phyloP scores from a whole-genome alignment of 2,329 filamentous ascomycete genomes.

The Nemania sp. region DNA sequence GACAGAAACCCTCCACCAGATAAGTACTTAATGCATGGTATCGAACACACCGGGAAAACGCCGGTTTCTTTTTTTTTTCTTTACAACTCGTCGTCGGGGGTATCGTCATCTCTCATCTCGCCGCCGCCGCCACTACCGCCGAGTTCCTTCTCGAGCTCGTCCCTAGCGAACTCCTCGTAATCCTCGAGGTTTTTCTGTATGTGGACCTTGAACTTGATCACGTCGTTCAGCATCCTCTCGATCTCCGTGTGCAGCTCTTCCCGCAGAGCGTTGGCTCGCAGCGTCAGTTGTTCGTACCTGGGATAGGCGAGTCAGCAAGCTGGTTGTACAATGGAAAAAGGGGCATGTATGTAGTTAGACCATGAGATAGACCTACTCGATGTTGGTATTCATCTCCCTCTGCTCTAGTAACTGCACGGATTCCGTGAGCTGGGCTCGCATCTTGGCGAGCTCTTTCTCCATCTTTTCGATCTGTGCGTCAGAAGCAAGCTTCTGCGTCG shows the following conservation, averaged over 20 bases:
- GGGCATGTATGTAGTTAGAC: background rate
- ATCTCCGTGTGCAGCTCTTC: conserved; percentile 98
- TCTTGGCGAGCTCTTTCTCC: conserved; percentile 96
- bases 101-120: conserved; percentile 60
- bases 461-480: conserved; percentile 98
- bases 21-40: no score
- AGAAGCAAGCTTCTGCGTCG: conserved; percentile 82
- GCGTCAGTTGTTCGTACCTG: conserved; percentile 89
- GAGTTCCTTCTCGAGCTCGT: conserved; percentile 87
- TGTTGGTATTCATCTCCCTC: conserved; percentile 92
- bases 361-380: conserved; percentile 72
- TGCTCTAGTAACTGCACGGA: conserved; percentile 92
- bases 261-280: conserved; percentile 80
- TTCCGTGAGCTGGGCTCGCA: conserved; percentile 82
- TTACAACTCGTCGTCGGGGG: conserved; percentile 53
- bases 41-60: background rate
- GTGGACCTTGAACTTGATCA: conserved; percentile 98
- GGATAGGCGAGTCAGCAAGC: conserved; percentile 1
- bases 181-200: conserved; percentile 90
- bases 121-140: conserved; percentile 77
- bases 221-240: conserved; percentile 93
- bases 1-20: conserved; percentile 5
- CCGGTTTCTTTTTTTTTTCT: background rate
- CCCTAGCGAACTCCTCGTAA: conserved; percentile 90
- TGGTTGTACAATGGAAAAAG: background rate